phyloP scores from a whole-genome alignment of 192 early-diverging fungal genomes.

The Entomortierella lignicola region DNA sequence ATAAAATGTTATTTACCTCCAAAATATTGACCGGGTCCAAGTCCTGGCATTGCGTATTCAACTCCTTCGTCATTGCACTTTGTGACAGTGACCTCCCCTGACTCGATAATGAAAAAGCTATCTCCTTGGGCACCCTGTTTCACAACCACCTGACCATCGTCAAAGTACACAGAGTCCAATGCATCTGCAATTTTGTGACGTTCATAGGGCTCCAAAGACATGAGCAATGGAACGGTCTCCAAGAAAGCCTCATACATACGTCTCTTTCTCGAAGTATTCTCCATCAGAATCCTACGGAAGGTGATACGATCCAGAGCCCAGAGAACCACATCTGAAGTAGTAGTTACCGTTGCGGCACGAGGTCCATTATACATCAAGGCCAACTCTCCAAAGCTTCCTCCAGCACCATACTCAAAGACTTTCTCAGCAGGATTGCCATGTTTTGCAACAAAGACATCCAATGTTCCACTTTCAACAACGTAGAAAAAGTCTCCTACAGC shows the following conservation, averaged over 20 bases:
- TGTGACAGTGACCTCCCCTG: slow-evolving; percentile 85
- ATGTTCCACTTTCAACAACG: slow-evolving; percentile 92
- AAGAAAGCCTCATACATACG: slow-evolving; percentile 97
- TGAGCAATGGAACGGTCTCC: slow-evolving; percentile 90
- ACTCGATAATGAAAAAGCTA: slow-evolving; percentile 96
- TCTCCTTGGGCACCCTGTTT: slow-evolving; percentile 94
- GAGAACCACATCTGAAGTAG: slow-evolving; percentile 85
- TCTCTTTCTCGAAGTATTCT: slow-evolving; percentile 94
- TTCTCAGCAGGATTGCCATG: slow-evolving; percentile 72
- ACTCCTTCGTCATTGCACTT: slow-evolving; percentile 85
- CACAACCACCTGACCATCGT: slow-evolving; percentile 86
- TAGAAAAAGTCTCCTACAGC: slow-evolving; percentile 98
- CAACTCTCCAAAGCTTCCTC: slow-evolving; percentile 97
- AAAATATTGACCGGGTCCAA: slow-evolving; percentile 94
- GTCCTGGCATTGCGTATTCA: slow-evolving; percentile 75
- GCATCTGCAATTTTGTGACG: slow-evolving; percentile 99
- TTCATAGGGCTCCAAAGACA: slow-evolving; percentile 94
- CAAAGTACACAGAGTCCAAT: slow-evolving; percentile 90
- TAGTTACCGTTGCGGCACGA: slow-evolving; percentile 93
- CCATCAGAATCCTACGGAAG: slow-evolving; percentile 97
- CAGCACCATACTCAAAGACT: slow-evolving; percentile 83
- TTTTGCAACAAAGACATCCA: slow-evolving; percentile 91
- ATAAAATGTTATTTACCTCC: slow-evolving; percentile 74
- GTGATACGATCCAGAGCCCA: slow-evolving; percentile 99
- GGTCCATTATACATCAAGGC: slow-evolving; percentile 99